Conservation (phyloP, 1,139 yeast genomes). For the Hyphopichia pseudoburtonii region DNA sequence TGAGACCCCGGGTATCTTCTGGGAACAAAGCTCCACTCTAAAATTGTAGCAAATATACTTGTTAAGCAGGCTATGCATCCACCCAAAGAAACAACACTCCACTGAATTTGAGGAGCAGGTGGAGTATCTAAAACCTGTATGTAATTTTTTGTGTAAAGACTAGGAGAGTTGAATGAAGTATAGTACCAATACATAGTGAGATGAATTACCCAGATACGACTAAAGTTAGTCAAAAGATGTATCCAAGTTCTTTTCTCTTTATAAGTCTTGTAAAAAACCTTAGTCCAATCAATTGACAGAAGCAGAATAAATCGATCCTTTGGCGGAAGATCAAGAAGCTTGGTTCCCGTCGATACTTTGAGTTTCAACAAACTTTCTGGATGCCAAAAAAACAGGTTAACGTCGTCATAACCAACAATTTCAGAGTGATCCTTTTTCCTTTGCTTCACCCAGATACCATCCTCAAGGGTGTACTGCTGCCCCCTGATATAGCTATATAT, state of each 20-base stretch:
- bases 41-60: conserved; percentile 59
- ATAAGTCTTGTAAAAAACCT: conserved; percentile 69
- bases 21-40: conserved; percentile 66
- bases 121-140: conserved; percentile 56
- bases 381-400: conserved; percentile 85
- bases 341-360: conserved; percentile 36
- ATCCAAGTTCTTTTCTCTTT: conserved; percentile 75
- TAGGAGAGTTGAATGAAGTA: conserved; percentile 74
- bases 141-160: conserved; percentile 68
- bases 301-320: conserved; percentile 48
- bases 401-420: conserved; percentile 82
- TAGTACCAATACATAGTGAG: conserved; percentile 78
- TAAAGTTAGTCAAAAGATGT: conserved; percentile 74
- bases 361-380: conserved; percentile 59
- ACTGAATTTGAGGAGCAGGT: conserved; percentile 62
- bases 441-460: conserved; percentile 44
- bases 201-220: conserved; percentile 83
- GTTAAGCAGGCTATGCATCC: conserved; percentile 69
- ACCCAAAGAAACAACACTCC: conserved; percentile 68
- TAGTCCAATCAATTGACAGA: conserved; percentile 59
- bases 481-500: conserved; percentile 41
- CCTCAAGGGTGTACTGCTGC: conserved; percentile 37
- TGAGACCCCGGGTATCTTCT: conserved; percentile 68
- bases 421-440: conserved; percentile 67
- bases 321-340: conserved; percentile 45